A percentile compares a stretch with the other conserved stretches of the same genome.
Evolutionary conservation across 2,329 filamentous ascomycete genomes (phyloP).

Genomic region (Neofusicoccum sp.): DNA sequence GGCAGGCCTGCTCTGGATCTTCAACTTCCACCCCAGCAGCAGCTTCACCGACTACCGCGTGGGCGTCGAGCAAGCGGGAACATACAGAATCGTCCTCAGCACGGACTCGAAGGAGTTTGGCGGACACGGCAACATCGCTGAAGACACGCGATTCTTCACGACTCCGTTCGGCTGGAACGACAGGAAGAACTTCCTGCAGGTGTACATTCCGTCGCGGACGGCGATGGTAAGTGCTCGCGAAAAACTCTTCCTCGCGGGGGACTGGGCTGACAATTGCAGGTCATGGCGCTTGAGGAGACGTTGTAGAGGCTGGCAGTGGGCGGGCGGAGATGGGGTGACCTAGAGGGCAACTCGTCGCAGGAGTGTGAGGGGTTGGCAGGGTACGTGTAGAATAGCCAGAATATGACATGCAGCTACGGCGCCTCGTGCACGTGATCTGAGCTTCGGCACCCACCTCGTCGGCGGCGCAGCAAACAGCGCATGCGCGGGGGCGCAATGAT

Average conservation of each 20-base stretch:
- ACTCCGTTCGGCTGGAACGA: conserved; percentile 88
- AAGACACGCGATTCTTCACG: conserved; percentile 86
- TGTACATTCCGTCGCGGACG: conserved; percentile 82
- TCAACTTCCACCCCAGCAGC: conserved; percentile 86
- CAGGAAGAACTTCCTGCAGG: conserved; percentile 84
- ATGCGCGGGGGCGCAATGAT: no score
- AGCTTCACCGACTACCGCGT: conserved; percentile 93
- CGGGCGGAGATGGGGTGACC: background rate
- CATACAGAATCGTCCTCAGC: conserved; percentile 82
- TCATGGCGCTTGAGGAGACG: conserved; percentile 33
- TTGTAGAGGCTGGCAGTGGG: conserved; percentile 17
- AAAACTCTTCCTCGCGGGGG: background rate
- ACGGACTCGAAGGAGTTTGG: conserved; percentile 76
- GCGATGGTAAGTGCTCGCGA: conserved; percentile 64
- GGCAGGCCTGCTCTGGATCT: conserved; percentile 84
- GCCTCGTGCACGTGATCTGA: background rate
- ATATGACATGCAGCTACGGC: conserved; percentile 8
- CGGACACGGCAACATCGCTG: conserved; percentile 73
- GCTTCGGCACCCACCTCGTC: background rate
- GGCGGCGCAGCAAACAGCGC: background rate
- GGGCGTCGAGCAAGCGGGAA: conserved; percentile 79
- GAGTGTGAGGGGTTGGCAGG: background rate
- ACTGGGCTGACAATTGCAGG: conserved; percentile 6
- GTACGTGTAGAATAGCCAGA: conserved; percentile 6
- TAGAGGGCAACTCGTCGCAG: background rate